A percentile compares a stretch with the other conserved stretches of the same genome.
Evolutionary conservation across 805 yeast species (phyloP).

Genomic region (Hanseniaspora singularis): DNA sequence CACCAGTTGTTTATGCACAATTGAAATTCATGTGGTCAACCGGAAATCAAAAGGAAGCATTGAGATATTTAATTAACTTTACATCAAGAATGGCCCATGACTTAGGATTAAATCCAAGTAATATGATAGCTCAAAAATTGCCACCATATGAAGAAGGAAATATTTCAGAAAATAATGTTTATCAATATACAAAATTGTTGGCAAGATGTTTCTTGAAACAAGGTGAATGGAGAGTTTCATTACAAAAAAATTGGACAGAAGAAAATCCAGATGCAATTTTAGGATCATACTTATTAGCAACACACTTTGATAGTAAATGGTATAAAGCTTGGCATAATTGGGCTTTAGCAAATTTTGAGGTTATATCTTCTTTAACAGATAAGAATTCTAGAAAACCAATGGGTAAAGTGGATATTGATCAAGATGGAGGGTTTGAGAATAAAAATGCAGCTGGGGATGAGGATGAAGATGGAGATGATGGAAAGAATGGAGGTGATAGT

Average conservation of each 20-base stretch:
- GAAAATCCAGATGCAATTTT: constrained; percentile 70
- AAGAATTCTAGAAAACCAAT: constrained; percentile 18
- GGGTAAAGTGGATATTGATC: constrained; percentile 8
- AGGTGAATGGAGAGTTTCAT: constrained; percentile 93
- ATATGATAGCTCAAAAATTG: constrained; percentile 72
- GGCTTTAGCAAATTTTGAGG: constrained; percentile 97
- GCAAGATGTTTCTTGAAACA: constrained; percentile 94
- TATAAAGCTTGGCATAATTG: constrained; percentile 99
- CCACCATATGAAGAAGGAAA: constrained; percentile 42
- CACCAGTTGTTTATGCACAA: constrained; percentile 94
- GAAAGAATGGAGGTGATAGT: not conserved
- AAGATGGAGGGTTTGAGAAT: constrained; percentile 7
- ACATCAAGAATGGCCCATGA: constrained; percentile 84
- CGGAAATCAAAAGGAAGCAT: constrained; percentile 77
- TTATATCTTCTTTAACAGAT: constrained; percentile 49
- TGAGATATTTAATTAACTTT: constrained; percentile 74
- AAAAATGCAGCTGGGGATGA: constrained; percentile 17
- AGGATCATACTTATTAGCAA: constrained; percentile 85
- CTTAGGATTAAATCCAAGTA: constrained; percentile 74
- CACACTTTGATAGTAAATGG: constrained; percentile 88
- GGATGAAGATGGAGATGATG: too few species aligned
- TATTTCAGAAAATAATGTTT: constrained; percentile 48
- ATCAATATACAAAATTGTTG: constrained; percentile 67
- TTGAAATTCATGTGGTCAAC: constrained; percentile 95
- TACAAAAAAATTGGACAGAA: constrained; percentile 68